phyloP scores from a whole-genome alignment of 2,329 filamentous ascomycete species.

The Xylariaceae sp. region DNA sequence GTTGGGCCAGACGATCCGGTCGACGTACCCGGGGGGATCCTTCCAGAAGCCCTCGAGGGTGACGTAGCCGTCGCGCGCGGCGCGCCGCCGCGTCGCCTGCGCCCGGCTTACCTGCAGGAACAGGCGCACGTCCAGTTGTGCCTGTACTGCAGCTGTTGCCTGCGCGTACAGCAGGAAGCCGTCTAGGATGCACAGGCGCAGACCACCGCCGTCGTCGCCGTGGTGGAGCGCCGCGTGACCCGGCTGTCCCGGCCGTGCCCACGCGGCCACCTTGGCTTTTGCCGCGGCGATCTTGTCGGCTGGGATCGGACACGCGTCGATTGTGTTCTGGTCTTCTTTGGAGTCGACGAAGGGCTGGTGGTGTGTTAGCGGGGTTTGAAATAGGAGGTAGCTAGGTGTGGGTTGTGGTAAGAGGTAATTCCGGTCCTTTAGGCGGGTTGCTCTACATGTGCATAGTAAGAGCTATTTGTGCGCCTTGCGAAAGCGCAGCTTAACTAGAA shows the following conservation, averaged over 20 bases:
- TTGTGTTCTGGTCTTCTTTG: constrained; percentile 66
- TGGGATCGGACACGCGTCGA: constrained; percentile 58
- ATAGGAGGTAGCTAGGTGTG: constrained; percentile 24
- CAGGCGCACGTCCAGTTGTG: constrained; percentile 71
- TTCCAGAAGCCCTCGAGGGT: constrained; percentile 91
- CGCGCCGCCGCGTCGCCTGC: constrained; percentile 65
- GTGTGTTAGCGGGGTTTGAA: constrained; percentile 6
- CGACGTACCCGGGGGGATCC: constrained; percentile 92
- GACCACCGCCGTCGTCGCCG: too few relatives aligned
- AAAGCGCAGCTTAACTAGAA: neutral
- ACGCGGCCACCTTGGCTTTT: constrained; percentile 50
- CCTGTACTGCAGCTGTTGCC: constrained; percentile 30
- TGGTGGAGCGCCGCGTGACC: constrained; percentile 41
- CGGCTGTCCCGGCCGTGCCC: constrained; percentile 49
- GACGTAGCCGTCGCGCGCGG: constrained; percentile 74
- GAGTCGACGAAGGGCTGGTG: constrained; percentile 52
- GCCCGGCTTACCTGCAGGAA: constrained; percentile 73
- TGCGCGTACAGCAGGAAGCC: constrained; percentile 81
- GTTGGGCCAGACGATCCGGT: constrained; percentile 94
- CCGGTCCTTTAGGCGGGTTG: neutral
- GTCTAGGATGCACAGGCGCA: constrained; percentile 74
- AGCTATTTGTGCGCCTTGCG: neutral
- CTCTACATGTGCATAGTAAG: neutral
- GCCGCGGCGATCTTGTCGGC: constrained; percentile 49
- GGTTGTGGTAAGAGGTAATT: constrained; percentile 38